Conservation (phyloP, 192 early-diverging fungal genomes). For the Coemansia sp. region DNA sequence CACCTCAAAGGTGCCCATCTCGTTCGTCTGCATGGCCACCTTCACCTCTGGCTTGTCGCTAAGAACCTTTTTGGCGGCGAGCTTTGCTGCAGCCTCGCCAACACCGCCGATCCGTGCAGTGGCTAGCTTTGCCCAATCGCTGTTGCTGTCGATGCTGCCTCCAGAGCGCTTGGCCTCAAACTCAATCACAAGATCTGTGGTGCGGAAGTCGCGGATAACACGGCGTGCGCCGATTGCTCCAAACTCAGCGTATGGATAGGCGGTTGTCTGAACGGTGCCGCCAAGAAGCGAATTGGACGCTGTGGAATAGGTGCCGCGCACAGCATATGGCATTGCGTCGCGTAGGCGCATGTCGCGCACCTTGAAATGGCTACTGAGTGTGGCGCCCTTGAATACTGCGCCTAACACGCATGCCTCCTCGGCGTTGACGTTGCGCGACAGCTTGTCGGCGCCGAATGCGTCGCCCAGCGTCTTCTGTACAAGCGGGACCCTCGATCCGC, state of each 20-base stretch:
- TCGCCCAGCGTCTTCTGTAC: conserved; percentile 73
- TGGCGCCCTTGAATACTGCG: conserved; percentile 86
- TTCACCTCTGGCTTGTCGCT: conserved; percentile 80
- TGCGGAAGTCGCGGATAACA: conserved; percentile 81
- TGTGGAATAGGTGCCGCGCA: conserved; percentile 37
- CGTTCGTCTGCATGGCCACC: conserved; percentile 76
- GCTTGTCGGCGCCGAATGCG: conserved; percentile 77
- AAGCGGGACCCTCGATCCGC: conserved; percentile 84
- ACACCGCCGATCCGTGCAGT: conserved; percentile 70
- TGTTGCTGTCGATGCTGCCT: conserved; percentile 31
- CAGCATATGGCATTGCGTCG: conserved; percentile 68
- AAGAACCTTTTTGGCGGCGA: conserved; percentile 57
- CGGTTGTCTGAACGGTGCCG: conserved; percentile 38
- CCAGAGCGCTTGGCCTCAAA: conserved; percentile 78
- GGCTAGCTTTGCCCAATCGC: conserved; percentile 27
- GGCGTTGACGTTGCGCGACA: conserved; percentile 92
- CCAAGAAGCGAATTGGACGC: conserved; percentile 69
- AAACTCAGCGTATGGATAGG: conserved; percentile 54
- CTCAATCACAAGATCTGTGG: conserved; percentile 55
- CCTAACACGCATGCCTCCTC: conserved; percentile 95
- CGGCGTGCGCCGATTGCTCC: conserved; percentile 80
- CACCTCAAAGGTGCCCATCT: conserved; percentile 70
- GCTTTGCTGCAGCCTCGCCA: conserved; percentile 65
- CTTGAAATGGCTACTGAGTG: conserved; percentile 82
- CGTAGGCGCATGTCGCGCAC: conserved; percentile 84